These are phyloP conservation scores for Gynochthodes officinalis DNA, from an alignment of 257 asterid species.

Conservation along the genomic window DNA sequence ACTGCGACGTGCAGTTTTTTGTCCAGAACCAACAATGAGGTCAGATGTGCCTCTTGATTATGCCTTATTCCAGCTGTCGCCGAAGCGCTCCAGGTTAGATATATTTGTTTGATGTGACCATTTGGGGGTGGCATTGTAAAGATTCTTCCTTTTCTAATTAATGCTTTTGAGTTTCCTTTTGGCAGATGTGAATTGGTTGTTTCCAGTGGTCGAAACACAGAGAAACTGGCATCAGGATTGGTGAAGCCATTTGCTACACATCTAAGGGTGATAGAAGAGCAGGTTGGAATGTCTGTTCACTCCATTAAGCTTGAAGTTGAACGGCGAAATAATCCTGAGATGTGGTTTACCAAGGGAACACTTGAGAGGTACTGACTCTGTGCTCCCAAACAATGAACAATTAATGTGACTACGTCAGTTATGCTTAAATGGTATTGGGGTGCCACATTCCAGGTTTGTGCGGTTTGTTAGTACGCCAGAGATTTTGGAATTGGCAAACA, in stretches of 20 bases:
- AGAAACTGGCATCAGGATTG: constrained; percentile 90
- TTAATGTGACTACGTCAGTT: constrained; percentile 3
- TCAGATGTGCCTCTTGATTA: constrained; percentile 69
- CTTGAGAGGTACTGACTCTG: constrained; percentile 64
- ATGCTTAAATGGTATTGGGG: constrained; percentile 10
- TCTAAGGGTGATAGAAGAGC: constrained; percentile 75
- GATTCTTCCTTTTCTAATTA: background rate
- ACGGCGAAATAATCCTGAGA: constrained; percentile 46
- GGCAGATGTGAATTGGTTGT: constrained; percentile 85
- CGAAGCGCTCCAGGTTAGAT: constrained; percentile 75
- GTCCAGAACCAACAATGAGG: constrained; percentile 48
- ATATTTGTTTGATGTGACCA: constrained; percentile 1
- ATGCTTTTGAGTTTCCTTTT: constrained; percentile 18
- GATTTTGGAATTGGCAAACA: constrained; percentile 68
- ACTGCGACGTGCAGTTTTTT: constrained; percentile 20
- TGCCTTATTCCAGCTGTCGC: constrained; percentile 87
- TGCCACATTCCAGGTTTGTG: constrained; percentile 58
- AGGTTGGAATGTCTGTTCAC: constrained; percentile 58
- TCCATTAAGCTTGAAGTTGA: constrained; percentile 79
- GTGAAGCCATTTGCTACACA: constrained; percentile 81
- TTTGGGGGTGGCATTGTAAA: constrained; percentile 2
- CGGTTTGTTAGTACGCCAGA: constrained; percentile 94
- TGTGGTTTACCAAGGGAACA: constrained; percentile 97
- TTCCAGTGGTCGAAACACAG: constrained; percentile 65
- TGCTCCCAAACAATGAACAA: constrained; percentile 10